Evolutionary conservation across 345 rosid species (phyloP), one percentile per base, ranked within the genome.

Genomic region (Bretschneidera sinensis): DNA sequence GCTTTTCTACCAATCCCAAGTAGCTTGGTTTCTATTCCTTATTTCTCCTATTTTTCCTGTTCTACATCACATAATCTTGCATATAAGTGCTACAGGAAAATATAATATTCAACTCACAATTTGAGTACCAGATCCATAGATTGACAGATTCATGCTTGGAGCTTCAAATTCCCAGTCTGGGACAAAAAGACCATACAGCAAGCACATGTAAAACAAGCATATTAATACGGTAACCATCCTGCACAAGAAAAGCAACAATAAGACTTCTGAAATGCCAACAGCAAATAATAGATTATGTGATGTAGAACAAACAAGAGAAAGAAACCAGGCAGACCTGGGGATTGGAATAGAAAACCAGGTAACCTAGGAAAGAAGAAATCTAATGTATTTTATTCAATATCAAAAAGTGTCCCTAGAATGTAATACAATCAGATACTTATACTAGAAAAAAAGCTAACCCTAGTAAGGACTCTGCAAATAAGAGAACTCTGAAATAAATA

Each of bases 91-190:
- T 35, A 11, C n/a, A 54, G 47, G 4, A 48, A 49, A 52, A 9
- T 0, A 43, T 43, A 58, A 16, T 10, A 43, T 55, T 63, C 66
- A 62, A 81, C 83, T 78, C 72, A 80, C 88, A 66, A 21, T 66
- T 59, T 69, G 68, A 69, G 70, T 25, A 66, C 64, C 51, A 35
- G 74, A 62, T 54, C 61, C 67, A 59, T 63, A 57, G 17, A 52
- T 64, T 48, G 45, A 71, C 22, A 54, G 24, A 61, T 60, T 56
- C 21, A 53, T 47, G 49, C 62, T 58, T 22, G 69, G 61, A 54
- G 71, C 72, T 65, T 78, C 79, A 65, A 71, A 83, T 66, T 68
- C 71, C 88, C 85, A 83, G 69, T 78, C 64, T 57, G 88, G 85
- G 74, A 80, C 79, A 76, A 63, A 72, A 58, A 83, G 82, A 59